A percentile compares a stretch with the other conserved stretches of the same genome.
phyloP scores from a whole-genome alignment of 164 flowering plant genomes.

The Aristolochia californica region DNA sequence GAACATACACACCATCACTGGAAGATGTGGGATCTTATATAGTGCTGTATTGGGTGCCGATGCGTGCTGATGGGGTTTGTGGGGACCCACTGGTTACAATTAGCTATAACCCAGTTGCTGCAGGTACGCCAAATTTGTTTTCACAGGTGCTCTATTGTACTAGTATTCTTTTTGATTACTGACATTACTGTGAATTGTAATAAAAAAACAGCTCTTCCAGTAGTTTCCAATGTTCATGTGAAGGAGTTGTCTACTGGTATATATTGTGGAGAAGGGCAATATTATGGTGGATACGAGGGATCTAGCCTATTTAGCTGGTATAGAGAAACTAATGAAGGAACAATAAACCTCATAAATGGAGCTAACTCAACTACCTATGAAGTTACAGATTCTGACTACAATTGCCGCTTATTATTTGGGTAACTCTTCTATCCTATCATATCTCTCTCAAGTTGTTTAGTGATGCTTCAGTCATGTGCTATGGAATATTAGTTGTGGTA shows the following conservation, averaged over 20 bases:
- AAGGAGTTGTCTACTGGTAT: conserved; percentile 45
- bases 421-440: conserved; percentile 19
- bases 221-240: conserved; percentile 51
- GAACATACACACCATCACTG: conserved; percentile 69
- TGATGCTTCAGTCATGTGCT: too few species aligned
- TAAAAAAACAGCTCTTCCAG: conserved; percentile 63
- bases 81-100: conserved; percentile 65
- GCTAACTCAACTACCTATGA: conserved; percentile 66
- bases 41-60: conserved; percentile 77
- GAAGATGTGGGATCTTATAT: conserved; percentile 88
- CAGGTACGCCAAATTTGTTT: conserved; percentile 38
- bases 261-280: conserved; percentile 74
- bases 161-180: background rate
- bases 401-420: conserved; percentile 87
- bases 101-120: conserved; percentile 47
- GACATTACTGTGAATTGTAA: background rate
- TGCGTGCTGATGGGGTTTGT: conserved; percentile 65
- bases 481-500: too few species aligned
- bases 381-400: conserved; percentile 81
- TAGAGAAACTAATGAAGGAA: conserved; percentile 75
- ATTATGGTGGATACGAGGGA: conserved; percentile 95
- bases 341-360: conserved; percentile 52
- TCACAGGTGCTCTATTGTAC: conserved; percentile 1
- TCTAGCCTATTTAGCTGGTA: conserved; percentile 88
- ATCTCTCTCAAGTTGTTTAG: background rate